Percentiles rank a stretch among this genome's conserved stretches.
phyloP scores from a whole-genome alignment of 75 land plant species.

The Picea sitchensis region DNA sequence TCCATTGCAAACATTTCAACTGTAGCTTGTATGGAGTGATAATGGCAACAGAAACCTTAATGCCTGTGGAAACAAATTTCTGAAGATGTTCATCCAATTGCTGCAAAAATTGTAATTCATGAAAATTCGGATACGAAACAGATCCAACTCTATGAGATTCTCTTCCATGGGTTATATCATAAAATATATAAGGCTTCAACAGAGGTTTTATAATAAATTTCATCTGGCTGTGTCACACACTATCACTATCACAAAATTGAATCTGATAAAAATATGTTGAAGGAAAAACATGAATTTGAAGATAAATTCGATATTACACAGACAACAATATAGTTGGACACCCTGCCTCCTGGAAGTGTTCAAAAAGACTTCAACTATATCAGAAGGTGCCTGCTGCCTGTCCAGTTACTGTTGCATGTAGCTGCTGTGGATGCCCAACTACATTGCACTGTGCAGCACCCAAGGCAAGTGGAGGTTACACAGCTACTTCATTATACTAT shows the following conservation, averaged over 20 bases:
- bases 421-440: conserved; percentile 99
- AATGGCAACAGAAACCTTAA: conserved; percentile 36
- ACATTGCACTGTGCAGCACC: conserved; percentile 96
- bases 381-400: conserved; percentile 89
- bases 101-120: conserved; percentile 79
- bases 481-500: conserved; percentile 70
- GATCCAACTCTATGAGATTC: conserved; percentile 89
- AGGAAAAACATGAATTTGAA: conserved; percentile 92
- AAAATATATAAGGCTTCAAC: conserved; percentile 80
- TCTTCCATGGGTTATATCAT: conserved; percentile 74
- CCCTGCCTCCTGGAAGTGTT: conserved; percentile 96
- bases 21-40: conserved; percentile 92
- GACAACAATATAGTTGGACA: conserved; percentile 95
- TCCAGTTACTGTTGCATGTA: conserved; percentile 97
- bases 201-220: conserved; percentile 62
- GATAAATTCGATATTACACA: conserved; percentile 98
- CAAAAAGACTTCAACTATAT: conserved; percentile 92
- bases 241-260: conserved; percentile 64
- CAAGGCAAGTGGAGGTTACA: conserved; percentile 90
- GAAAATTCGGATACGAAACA: conserved; percentile 84
- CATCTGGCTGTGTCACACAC: conserved; percentile 28
- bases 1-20: conserved; percentile 47
- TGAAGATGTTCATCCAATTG: conserved; percentile 81
- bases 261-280: conserved; percentile 95
- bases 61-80: conserved; percentile 38